A percentile compares a stretch with the other conserved stretches of the same genome.
phyloP scores from a whole-genome alignment of 2,329 filamentous ascomycete genomes.

The Aspergillus novofumigatus region DNA sequence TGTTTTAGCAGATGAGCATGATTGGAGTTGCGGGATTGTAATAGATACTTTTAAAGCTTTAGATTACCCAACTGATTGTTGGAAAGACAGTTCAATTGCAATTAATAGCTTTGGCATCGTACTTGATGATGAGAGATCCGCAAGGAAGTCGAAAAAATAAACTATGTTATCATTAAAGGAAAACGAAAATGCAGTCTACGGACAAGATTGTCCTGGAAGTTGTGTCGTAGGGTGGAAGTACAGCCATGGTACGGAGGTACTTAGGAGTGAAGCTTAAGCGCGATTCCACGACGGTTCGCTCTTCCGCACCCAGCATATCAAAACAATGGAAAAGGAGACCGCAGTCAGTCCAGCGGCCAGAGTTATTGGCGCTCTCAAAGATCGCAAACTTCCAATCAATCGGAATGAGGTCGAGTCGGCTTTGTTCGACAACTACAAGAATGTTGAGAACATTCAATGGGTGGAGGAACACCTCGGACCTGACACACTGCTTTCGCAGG shows the following conservation, averaged over 20 bases:
- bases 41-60: neutral
- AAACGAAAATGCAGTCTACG: no score
- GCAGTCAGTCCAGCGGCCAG: conserved; percentile 14
- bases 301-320: conserved; percentile 3
- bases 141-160: neutral
- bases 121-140: neutral
- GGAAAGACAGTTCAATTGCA: neutral
- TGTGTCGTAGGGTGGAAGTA: neutral
- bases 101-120: neutral
- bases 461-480: conserved; percentile 26
- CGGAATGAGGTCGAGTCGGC: conserved; percentile 25
- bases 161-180: neutral
- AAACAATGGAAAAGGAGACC: conserved; percentile 12
- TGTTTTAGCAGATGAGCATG: neutral
- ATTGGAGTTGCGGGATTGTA: neutral
- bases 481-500: conserved; percentile 36
- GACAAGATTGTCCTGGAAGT: neutral
- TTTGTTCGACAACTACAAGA: conserved; percentile 18
- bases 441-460: conserved; percentile 27
- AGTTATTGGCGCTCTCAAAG: conserved; percentile 26
- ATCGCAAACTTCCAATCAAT: conserved; percentile 26
- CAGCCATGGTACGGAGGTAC: neutral
- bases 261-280: neutral
- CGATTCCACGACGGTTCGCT: neutral
- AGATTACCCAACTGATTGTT: neutral